These are phyloP conservation scores for Akanthomyces lecanii DNA, from an alignment of 2,329 filamentous ascomycete species.

Conservation along the genomic window DNA sequence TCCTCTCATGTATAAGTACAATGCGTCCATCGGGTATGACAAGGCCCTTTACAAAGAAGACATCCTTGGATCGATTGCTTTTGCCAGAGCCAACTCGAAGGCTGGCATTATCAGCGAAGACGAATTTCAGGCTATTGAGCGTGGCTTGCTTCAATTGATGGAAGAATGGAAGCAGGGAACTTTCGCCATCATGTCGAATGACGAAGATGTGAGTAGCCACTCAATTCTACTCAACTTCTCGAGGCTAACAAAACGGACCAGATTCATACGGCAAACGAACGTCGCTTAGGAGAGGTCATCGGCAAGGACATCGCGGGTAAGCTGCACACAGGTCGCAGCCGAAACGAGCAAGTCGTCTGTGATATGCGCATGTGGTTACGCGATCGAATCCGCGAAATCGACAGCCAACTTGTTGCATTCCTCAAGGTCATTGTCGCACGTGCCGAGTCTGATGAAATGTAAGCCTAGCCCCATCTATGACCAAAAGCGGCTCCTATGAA, in stretches of 20 bases:
- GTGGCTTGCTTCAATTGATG: constrained; percentile 58
- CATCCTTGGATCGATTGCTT: constrained; percentile 76
- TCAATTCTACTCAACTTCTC: not conserved
- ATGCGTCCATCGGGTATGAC: constrained; percentile 73
- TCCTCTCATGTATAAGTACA: constrained; percentile 82
- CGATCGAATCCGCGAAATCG: constrained; percentile 66
- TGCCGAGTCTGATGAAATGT: constrained; percentile 70
- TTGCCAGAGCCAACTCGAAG: constrained; percentile 74
- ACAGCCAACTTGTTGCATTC: constrained; percentile 63
- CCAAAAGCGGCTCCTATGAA: no score
- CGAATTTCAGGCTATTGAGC: constrained; percentile 72
- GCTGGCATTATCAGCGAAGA: constrained; percentile 66
- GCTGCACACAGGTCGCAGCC: constrained; percentile 80
- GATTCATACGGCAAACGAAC: constrained; percentile 66
- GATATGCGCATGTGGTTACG: constrained; percentile 90
- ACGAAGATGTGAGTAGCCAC: constrained; percentile 46
- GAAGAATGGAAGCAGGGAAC: constrained; percentile 50
- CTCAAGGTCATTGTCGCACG: constrained; percentile 64
- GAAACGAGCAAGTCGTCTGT: constrained; percentile 86
- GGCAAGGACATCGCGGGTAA: constrained; percentile 82
- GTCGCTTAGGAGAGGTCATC: constrained; percentile 75
- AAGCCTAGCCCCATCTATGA: constrained; percentile 8
- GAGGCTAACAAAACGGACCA: constrained; percentile 20
- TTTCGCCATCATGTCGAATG: constrained; percentile 50
- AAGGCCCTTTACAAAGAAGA: constrained; percentile 75